Base-by-base conservation (phyloP, 2,329 filamentous ascomycete genomes). In the Trichoderma sp. region DNA sequence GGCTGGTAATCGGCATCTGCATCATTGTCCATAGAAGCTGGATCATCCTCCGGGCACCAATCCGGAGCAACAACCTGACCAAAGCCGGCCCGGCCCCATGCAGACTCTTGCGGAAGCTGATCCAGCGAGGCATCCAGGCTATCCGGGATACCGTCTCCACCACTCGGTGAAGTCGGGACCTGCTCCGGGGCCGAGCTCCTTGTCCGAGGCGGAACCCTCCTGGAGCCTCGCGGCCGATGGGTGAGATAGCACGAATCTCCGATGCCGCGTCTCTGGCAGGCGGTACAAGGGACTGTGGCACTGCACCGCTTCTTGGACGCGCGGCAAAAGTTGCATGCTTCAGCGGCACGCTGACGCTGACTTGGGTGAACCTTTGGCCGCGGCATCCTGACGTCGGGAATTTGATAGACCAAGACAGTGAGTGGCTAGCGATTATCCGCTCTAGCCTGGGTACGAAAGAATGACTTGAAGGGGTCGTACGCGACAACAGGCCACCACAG, bases 251-350 rank as follows among this genome's bases (percentile, higher is more conserved):
- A 87, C 4, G 80, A 78, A 24, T 78, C 76, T 24, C 78, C 80
- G 5, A 83, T 79, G 3, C 84, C 84, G 21, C 84, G 83, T 7
- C 81, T 79, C 7, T 83, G 79, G 71, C 86, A 87, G 61, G 84
- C 83, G 0, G 81, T 80, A 73, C 86, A 87, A 1, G 86, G 86
- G 3, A 83, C 82, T 0, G 80, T 81, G 11, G 83, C 85, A 70
- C 83, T 84, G 75, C 86, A 88, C 73, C 84, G 80, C 77, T 86
- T 87, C 78, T 87, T 87, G 9, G 85, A 83, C 15, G 81, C 79
- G 34, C 84, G 82, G 74, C 86, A 88, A 6, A 82, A 76, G 61
- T 81, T 80, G 74, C 86, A 87, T 8, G 86, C 86, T 71, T 85
- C 83, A 26, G 81, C 82, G 18, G 84, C 84, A 53, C 86, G 82